Base-by-base conservation (phyloP, 2,329 filamentous ascomycete species). In the Elsinoe necatrix region DNA sequence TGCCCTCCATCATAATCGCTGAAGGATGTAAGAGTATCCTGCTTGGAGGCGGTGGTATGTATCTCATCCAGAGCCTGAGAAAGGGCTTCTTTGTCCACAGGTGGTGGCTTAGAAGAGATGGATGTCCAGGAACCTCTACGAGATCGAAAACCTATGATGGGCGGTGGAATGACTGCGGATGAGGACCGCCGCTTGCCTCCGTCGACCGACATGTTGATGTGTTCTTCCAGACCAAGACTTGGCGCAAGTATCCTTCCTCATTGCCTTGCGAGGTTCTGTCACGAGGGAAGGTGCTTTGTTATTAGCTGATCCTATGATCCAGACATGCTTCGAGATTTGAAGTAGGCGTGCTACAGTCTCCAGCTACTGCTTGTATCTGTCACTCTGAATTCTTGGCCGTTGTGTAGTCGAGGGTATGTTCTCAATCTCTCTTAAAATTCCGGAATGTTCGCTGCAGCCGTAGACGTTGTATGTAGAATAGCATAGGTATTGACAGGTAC, bases 1-100 rank as follows among this genome's bases (percentile, higher is more conserved):
- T 45, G 43, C 3, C 92, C 89, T 70, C 92, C 87, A 61, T 93
- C 87, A 65, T 95, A 91, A 67, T 96, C 91, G 72, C 95, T 95
- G 72, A 97, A 97, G 7, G 90, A 95, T 1, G 92, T 97, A 48
- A 97, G 77, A 31, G 84, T 82, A 61, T 87, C 86, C 31, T 87
- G 87, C 68, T 88, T 87, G 66, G 87, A 95, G n/a, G 91, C 90
- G 4, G 87, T 84, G 52, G 78, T 89, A 71, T 96, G 92, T 63
- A 96, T 95, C 64, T 88, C 85, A 71, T 95, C 87, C 59, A 96
- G 82, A 16, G 86, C 81, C 60, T 89, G 82, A 31, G 87, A 83
- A 35, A 92, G 77, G 57, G 87, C 84, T 61, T 89, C 86, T 67
- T 82, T 86, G 68, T 91, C 86, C 39, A 82, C 72, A 50, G 66